These are phyloP conservation scores for Neolecta irregularis DNA, from an alignment of 1,139 yeast genomes.

Conservation along the genomic window DNA sequence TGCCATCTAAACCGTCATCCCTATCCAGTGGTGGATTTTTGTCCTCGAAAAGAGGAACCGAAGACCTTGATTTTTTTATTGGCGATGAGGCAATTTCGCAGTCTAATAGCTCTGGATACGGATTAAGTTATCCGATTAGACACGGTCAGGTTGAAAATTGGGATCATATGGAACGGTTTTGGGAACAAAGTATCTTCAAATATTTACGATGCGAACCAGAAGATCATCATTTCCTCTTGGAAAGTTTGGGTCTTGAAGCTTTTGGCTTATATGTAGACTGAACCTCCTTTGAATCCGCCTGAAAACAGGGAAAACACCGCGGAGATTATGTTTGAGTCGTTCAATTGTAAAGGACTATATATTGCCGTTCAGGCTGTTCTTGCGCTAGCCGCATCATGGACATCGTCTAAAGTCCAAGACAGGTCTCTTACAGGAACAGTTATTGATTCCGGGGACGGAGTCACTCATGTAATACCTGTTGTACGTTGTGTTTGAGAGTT, in stretches of 20 bases:
- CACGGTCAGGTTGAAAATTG: slow-evolving; percentile 98
- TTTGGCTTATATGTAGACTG: slow-evolving; percentile 34
- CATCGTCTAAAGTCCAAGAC: slow-evolving; percentile 86
- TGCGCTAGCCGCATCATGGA: slow-evolving; percentile 98
- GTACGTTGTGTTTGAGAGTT: slow-evolving; percentile 6
- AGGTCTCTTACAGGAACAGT: slow-evolving; percentile 96
- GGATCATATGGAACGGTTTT: slow-evolving; percentile 99
- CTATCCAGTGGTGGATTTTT: slow-evolving; percentile 27
- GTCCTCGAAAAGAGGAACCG: slow-evolving; percentile 73
- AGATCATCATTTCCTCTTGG: slow-evolving; percentile 78
- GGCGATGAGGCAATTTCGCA: slow-evolving; percentile 91
- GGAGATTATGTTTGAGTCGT: slow-evolving; percentile 95
- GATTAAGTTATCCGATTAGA: slow-evolving; percentile 78
- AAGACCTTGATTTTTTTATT: slow-evolving; percentile 84
- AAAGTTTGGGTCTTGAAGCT: not conserved
- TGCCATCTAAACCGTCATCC: slow-evolving; percentile 23
- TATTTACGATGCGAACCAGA: slow-evolving; percentile 96
- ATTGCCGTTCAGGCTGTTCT: slow-evolving; percentile 98
- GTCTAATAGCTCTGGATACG: slow-evolving; percentile 78
- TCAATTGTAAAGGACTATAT: slow-evolving; percentile 95
- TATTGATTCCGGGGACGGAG: slow-evolving; percentile 94
- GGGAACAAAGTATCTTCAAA: slow-evolving; percentile 95
- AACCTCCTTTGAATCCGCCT: slow-evolving; percentile 97
- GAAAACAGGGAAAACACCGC: slow-evolving; percentile 98
- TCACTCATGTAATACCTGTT: slow-evolving; percentile 95